These are phyloP conservation scores for Lonicera japonica DNA, from an alignment of 129 eudicot genomes.

Conservation along the genomic window DNA sequence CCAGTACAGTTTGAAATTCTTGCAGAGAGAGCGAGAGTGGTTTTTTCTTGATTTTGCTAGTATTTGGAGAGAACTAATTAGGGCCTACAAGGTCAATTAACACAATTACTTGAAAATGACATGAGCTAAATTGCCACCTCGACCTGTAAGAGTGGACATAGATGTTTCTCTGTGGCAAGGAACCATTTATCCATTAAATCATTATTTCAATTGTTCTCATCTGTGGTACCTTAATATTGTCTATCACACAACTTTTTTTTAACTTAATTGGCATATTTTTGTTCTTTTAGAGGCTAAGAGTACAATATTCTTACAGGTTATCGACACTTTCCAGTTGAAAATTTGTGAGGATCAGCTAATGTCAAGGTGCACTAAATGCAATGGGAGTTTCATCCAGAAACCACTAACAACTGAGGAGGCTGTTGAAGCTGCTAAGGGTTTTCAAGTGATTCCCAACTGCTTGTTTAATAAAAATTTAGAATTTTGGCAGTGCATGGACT, in stretches of 20 bases:
- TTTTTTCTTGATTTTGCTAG: too few species aligned
- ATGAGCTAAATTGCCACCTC: too few species aligned
- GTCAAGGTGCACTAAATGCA: slow-evolving; percentile 97
- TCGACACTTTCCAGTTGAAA: slow-evolving; percentile 59
- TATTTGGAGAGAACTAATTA: too few species aligned
- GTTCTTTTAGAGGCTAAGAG: slow-evolving; percentile 5
- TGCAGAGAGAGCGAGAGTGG: too few species aligned
- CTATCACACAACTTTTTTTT: neutral
- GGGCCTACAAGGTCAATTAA: too few species aligned
- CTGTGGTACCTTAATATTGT: too few species aligned
- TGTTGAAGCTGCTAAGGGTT: slow-evolving; percentile 87
- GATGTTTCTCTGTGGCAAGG: too few species aligned
- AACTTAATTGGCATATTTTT: neutral
- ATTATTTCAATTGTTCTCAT: too few species aligned
- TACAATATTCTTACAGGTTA: slow-evolving; percentile 48
- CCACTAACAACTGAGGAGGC: slow-evolving; percentile 91
- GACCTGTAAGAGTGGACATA: too few species aligned
- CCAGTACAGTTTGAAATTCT: too few species aligned
- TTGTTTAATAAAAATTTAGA: slow-evolving; percentile 73
- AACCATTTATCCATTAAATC: too few species aligned
- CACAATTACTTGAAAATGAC: too few species aligned
- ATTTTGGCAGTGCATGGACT: slow-evolving; percentile 97
- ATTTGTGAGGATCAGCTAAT: slow-evolving; percentile 80
- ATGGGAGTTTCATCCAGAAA: slow-evolving; percentile 88
- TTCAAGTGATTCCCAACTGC: slow-evolving; percentile 89